These are phyloP conservation scores for Apostasia shenzhenica DNA, from an alignment of 106 monocot genomes.

Conservation along the genomic window DNA sequence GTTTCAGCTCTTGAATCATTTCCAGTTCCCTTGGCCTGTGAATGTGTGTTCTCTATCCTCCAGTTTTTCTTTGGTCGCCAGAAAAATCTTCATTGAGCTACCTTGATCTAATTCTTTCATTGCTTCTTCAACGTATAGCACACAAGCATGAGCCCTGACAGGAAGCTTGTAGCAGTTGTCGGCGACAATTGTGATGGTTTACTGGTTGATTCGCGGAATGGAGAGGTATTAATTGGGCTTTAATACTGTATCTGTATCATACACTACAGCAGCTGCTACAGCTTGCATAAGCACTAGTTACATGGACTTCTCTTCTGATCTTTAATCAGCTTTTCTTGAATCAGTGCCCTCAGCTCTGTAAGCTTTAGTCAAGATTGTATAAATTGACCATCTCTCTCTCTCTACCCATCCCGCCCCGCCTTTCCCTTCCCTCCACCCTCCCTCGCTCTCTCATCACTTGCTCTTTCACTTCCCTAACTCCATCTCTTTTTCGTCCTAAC, in stretches of 20 bases:
- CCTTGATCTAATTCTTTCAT: constrained; percentile 1
- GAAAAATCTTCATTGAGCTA: neutral
- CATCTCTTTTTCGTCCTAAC: too few relatives aligned
- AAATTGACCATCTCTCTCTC: too few relatives aligned
- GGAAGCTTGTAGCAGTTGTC: constrained; percentile 58
- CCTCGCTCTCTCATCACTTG: too few relatives aligned
- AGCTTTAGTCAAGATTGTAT: too few relatives aligned
- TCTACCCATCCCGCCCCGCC: too few relatives aligned
- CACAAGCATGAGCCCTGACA: constrained; percentile 61
- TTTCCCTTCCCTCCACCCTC: too few relatives aligned
- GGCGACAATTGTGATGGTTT: constrained; percentile 65
- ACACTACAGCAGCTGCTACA: too few relatives aligned
- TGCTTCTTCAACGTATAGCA: constrained; percentile 27
- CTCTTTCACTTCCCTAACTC: too few relatives aligned
- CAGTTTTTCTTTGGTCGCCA: neutral
- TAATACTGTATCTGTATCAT: too few relatives aligned
- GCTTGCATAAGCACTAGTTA: too few relatives aligned
- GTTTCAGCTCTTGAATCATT: constrained; percentile 64
- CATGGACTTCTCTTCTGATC: too few relatives aligned
- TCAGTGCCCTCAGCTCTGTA: neutral
- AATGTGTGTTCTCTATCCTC: constrained; percentile 40
- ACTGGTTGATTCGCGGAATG: constrained; percentile 50
- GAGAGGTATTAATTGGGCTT: constrained; percentile 42
- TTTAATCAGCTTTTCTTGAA: too few relatives aligned
- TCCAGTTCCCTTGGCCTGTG: constrained; percentile 69